Evolutionary conservation across 2,329 filamentous ascomycete genomes (phyloP), one percentile per base, ranked within the genome.

Genomic region (Penicillium psychrosexuale): DNA sequence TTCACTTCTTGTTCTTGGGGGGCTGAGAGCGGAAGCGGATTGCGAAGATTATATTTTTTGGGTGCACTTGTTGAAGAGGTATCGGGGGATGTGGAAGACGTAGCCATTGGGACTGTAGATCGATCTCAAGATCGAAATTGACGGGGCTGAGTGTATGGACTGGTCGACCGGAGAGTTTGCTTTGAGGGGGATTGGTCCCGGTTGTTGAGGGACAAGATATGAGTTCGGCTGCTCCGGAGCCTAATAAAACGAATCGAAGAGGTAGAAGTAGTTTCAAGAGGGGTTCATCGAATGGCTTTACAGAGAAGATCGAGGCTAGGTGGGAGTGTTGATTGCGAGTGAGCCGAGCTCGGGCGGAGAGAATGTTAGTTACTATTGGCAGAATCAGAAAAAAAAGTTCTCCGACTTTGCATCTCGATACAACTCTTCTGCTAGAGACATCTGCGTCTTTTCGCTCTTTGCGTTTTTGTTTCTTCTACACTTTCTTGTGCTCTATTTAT

Each of bases 1-100:
- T 88, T 84, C 53, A 95, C 89, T 75, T 94, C 89, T 4, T 84
- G 80, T 79, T 95, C 90, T 73, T 95, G 90, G 22, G 85, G 82
- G 11, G 90, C 84, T 27, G 90, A 92, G 54, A 97, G 81, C 28
- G 92, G 92, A 40, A 96, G 78, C 15, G 92, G 92, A 68, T 93
- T 94, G 63, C 84, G 83, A 46, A 78, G 70, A 59, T 77, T 71
- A 66, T 69, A 77, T 63, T 66, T 63, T 53, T 53, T 58, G 19
- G 62, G 51, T 37, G 58, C 43, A 36, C 55, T 45, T 38, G 60
- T 54, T 57, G 63, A 57, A 44, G 66, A 58, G 8, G 63, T 47
- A 53, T 65, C 61, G 24, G 66, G 37, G 17, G 67, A 61, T 45
- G 61, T 52, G 36, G 63, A 60, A 46, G 61, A 55, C 47, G 65